Base-by-base conservation (phyloP, 306 rosid genomes). In the Acacia acuminata region DNA sequence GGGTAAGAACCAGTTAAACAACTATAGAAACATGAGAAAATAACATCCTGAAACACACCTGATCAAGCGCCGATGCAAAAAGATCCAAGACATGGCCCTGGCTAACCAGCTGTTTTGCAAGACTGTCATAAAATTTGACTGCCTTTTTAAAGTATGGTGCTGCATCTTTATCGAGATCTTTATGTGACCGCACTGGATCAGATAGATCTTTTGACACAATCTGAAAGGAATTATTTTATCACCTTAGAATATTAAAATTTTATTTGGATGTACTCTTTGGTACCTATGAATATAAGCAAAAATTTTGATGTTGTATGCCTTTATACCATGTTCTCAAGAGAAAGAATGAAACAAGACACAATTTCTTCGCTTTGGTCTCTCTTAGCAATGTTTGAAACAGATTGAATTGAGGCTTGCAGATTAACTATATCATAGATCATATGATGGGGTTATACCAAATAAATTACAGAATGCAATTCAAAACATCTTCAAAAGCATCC, bases 21-120 rank as follows among this genome's bases (percentile, higher is more conserved):
- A 45, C 47, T 27, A 24, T 20, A 66, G 32, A 45, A 67, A 70
- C 80, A 32, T 19, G 55, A 75, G 48, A 77, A 82, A 80, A 27
- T 67, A 71, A 50, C 68, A 72, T n/a, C 24, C 67, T n/a, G 79
- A 69, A 45, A 81, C 82, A 34, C 20, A 94, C 98, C 96, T 94
- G 98, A 92, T 94, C 98, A 77, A 94, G 97, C 22, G 98, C 98
- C 43, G 98, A 94, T 72, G 98, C 98, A 84, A 94, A 94, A 45
- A 94, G 86, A 77, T 94, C 98, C 44, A 94, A 84, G 76, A 94
- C 97, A 8, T 92, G 97, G 75, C 97, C 98, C 84, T 94, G 98
- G 90, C 90, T 87, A 83, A 94, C 97, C 68, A 94, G 91, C 84
- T 90, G 95, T 77, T 91, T 92, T 4, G 94, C 91, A 72, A 94